Base-by-base conservation (phyloP, 805 yeast genomes). In the Hagleromyces aurorensis region DNA sequence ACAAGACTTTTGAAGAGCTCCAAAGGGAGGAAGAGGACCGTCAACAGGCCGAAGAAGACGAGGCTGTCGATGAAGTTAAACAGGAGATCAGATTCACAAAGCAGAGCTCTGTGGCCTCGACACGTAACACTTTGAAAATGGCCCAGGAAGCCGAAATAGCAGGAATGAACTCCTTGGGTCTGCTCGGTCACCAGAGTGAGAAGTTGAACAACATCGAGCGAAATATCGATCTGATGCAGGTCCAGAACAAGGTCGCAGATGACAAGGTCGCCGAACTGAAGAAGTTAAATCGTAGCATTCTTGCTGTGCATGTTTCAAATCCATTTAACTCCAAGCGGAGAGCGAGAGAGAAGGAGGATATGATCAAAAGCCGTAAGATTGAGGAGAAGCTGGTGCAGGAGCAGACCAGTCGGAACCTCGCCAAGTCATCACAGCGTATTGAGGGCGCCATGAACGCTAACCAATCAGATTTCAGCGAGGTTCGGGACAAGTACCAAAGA, bases 101-200 rank as follows among this genome's bases (percentile, higher is more conserved):
- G 55, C 89, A 83, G 46, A 91, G 85, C 46, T 78, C 95, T 2
- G 75, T 86, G 7, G 78, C 83, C 10, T 75, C 87, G 21, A 81
- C 96, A 0, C 71, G 93, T 49, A 85, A 85, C 46, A 86, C 94
- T 1, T 59, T 91, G 18, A 69, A 69, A 31, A 67, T 75, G 63
- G 79, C 84, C 3, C 69, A 72, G 34, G 78, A 78, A 33, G 86
- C 87, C 1, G 85, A 78, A 48, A 71, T 70, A 37, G 65, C 78
- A 5, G 89, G 85, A 20, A 64, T 77, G 39, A 87, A 89, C 52
- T 80, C 96, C 0, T 59, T 89, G 39, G 96, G 96, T 16, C 74
- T 84, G 74, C 67, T 91, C 27, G 98, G 98, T 15, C 72, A 87
- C n/a, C 97, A 91, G 57, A 76, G 91, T 34, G 96, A 86, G 52